Evolutionary conservation across 2,329 filamentous ascomycete species (phyloP).

Genomic region (Talaromyces sp.): DNA sequence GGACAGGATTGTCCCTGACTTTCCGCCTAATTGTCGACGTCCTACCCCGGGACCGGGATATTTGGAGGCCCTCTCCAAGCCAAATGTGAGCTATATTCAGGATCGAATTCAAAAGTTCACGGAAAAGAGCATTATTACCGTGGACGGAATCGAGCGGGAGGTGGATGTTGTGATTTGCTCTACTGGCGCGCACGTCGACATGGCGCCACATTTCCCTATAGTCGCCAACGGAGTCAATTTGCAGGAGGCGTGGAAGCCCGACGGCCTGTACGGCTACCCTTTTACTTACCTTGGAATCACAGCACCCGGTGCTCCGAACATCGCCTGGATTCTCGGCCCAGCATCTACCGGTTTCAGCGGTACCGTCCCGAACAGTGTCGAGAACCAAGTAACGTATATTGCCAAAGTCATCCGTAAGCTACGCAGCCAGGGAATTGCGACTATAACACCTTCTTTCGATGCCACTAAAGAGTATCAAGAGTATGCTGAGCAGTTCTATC

Average conservation of each 20-base stretch:
- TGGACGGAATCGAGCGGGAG: slow-evolving; percentile 53
- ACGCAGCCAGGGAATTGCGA: slow-evolving; percentile 61
- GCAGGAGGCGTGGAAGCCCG: slow-evolving; percentile 53
- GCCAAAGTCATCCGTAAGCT: slow-evolving; percentile 66
- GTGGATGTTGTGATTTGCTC: slow-evolving; percentile 66
- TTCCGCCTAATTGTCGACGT: slow-evolving; percentile 61
- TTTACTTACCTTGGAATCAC: slow-evolving; percentile 64
- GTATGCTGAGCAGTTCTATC: slow-evolving; percentile 49
- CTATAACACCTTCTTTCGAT: slow-evolving; percentile 53
- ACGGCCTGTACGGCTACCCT: slow-evolving; percentile 58
- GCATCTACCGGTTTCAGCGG: slow-evolving; percentile 59
- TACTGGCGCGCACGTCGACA: slow-evolving; percentile 62
- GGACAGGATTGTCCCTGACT: slow-evolving; percentile 57
- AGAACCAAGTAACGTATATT: slow-evolving; percentile 62
- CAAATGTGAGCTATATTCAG: slow-evolving; percentile 61
- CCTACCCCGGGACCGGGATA: slow-evolving; percentile 65
- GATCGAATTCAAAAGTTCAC: slow-evolving; percentile 58
- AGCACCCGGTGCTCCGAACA: slow-evolving; percentile 64
- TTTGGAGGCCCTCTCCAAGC: slow-evolving; percentile 59
- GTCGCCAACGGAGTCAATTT: slow-evolving; percentile 54
- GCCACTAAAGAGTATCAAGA: slow-evolving; percentile 57
- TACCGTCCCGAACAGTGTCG: slow-evolving; percentile 63
- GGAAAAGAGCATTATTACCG: slow-evolving; percentile 56
- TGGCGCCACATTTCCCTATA: slow-evolving; percentile 60
- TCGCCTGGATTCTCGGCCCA: slow-evolving; percentile 62